Percentiles rank a stretch among this genome's conserved stretches.
phyloP scores from a whole-genome alignment of 2,329 filamentous ascomycete genomes.

The Nannizzia gypsea region DNA sequence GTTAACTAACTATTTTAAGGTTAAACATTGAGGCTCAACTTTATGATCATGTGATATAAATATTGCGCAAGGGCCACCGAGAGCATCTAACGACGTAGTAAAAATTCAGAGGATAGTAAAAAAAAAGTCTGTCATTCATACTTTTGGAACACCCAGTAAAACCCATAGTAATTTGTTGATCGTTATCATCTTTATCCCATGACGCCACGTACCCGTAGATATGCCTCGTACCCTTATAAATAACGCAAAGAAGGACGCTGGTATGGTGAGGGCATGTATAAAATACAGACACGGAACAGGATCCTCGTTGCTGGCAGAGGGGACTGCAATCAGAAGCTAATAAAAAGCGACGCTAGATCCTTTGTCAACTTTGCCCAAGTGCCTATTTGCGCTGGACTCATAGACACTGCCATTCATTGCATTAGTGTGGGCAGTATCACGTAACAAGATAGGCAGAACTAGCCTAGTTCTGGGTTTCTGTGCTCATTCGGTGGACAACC shows the following conservation, averaged over 20 bases:
- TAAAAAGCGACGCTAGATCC: too few species aligned
- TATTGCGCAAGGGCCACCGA: too few species aligned
- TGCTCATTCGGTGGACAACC: conserved; percentile 52
- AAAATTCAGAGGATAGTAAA: neutral
- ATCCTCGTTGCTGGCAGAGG: too few species aligned
- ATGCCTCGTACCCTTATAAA: neutral
- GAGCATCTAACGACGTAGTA: too few species aligned
- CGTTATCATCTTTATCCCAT: neutral
- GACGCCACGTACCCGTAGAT: neutral
- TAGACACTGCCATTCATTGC: neutral
- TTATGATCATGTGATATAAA: too few species aligned
- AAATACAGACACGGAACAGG: neutral
- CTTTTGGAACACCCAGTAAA: neutral
- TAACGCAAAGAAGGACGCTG: neutral
- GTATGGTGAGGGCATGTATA: neutral
- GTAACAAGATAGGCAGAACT: neutral
- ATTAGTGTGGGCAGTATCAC: neutral
- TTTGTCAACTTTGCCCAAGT: neutral
- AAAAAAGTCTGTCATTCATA: neutral
- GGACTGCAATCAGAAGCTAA: too few species aligned
- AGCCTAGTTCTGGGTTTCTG: conserved; percentile 18
- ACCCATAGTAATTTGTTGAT: neutral
- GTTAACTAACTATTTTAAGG: neutral
- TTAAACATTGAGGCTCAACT: too few species aligned
- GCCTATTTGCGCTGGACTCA: neutral